phyloP scores from a whole-genome alignment of 2,329 filamentous ascomycete genomes.

The Colletotrichum spaethianum region DNA sequence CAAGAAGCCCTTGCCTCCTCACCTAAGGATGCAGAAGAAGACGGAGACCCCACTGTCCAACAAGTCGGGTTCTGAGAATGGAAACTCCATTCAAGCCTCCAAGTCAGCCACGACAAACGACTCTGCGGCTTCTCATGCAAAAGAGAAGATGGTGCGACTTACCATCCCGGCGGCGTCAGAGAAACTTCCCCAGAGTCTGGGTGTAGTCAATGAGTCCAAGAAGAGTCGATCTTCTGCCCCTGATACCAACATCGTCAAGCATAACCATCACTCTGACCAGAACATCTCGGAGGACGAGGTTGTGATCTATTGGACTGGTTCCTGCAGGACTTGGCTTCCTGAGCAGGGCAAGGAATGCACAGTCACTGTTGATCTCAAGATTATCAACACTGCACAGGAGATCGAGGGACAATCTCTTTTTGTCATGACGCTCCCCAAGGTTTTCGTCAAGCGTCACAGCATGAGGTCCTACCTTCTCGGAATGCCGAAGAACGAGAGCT shows the following conservation, averaged over 20 bases:
- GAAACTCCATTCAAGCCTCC: background rate
- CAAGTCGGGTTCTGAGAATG: background rate
- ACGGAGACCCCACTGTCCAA: background rate
- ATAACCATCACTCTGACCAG: background rate
- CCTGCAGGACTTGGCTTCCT: background rate
- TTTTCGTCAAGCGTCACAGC: background rate
- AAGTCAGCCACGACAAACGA: background rate
- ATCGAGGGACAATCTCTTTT: background rate
- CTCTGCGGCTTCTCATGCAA: background rate
- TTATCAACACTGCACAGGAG: background rate
- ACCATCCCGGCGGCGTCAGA: background rate
- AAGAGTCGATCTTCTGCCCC: background rate
- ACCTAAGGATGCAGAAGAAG: constrained; percentile 13
- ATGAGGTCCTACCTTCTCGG: constrained; percentile 2
- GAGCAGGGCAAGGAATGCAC: background rate
- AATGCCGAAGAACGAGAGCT: background rate
- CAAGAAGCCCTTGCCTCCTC: constrained; percentile 10
- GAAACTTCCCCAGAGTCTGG: background rate
- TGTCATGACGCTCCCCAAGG: background rate
- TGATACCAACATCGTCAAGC: background rate
- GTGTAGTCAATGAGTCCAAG: background rate
- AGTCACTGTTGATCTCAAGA: background rate
- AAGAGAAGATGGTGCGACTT: background rate
- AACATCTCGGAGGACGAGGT: background rate
- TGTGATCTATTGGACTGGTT: background rate